phyloP scores from a whole-genome alignment of 1,284 basidiomycete species.

The Xerocomus nothofagi region DNA sequence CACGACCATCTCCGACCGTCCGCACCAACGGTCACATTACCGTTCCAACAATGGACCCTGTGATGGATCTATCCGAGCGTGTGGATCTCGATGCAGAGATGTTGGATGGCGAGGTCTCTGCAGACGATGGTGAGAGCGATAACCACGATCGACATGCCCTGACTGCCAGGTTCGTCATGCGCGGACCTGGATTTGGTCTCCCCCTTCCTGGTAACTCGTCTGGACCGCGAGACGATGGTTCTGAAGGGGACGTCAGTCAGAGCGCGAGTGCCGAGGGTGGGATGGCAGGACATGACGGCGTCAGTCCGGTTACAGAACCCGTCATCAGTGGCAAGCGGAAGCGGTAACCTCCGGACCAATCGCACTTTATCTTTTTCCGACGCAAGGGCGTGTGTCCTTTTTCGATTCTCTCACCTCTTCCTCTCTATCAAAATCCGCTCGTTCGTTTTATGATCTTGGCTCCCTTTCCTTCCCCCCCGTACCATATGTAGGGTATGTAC shows the following conservation, averaged over 20 bases:
- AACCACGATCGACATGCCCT: conserved; percentile 3
- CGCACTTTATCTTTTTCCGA: not conserved
- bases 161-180: conserved; percentile 5
- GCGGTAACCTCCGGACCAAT: conserved; percentile 34
- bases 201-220: conserved; percentile 16
- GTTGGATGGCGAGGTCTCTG: conserved; percentile 23
- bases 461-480: conserved; percentile 1
- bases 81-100: conserved; percentile 29
- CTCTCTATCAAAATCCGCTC: not conserved
- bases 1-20: conserved; percentile 24
- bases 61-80: conserved; percentile 11
- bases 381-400: not conserved
- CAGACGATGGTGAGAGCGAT: conserved; percentile 11
- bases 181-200: conserved; percentile 22
- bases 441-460: not conserved
- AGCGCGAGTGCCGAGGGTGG: conserved; percentile 27
- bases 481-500: conserved; percentile 20
- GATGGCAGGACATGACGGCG: conserved; percentile 9
- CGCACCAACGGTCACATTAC: conserved; percentile 31
- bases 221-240: conserved; percentile 21
- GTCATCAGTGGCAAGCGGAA: conserved; percentile 47
- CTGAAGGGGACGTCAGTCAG: conserved; percentile 29
- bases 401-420: not conserved
- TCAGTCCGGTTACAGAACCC: conserved; percentile 13
- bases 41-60: conserved; percentile 10